These are phyloP conservation scores for Amphicarpaea edgeworthii DNA, from an alignment of 306 rosid species.

Conservation along the genomic window DNA sequence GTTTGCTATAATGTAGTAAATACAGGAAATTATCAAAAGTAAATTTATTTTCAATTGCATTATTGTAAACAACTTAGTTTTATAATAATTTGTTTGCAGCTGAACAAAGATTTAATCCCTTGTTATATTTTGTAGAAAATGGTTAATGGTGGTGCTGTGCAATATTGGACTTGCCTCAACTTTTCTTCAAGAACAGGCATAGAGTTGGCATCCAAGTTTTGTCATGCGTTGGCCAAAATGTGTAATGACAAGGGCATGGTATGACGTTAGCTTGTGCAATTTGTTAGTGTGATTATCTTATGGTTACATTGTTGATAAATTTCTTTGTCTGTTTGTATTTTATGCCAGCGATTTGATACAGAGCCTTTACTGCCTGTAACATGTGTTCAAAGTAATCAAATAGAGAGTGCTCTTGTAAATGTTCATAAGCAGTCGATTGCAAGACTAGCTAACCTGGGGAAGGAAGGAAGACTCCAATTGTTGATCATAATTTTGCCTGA, in stretches of 20 bases:
- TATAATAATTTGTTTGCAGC: not conserved
- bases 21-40: not conserved
- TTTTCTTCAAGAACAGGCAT: constrained; percentile 44
- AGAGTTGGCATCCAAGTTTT: constrained; percentile 41
- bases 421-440: constrained; percentile 43
- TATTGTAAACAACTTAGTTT: not conserved
- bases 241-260: constrained; percentile 81
- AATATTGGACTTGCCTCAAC: constrained; percentile 63
- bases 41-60: not conserved
- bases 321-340: not conserved
- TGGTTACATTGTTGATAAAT: not conserved
- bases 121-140: constrained; percentile 61
- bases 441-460: constrained; percentile 3
- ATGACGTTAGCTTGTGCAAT: constrained; percentile 14
- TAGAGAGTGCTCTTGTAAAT: constrained; percentile 54
- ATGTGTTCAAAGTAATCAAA: constrained; percentile 13
- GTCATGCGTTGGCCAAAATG: constrained; percentile 51
- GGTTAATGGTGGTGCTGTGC: constrained; percentile 66
- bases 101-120: not conserved
- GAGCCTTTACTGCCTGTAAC: constrained; percentile 53
- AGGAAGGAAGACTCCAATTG: constrained; percentile 52
- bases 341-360: constrained; percentile 49
- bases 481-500: constrained; percentile 82
- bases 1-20: not conserved
- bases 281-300: not conserved